These are phyloP conservation scores for Tuber brumale DNA, from an alignment of 495 filamentous ascomycete species.

Conservation along the genomic window DNA sequence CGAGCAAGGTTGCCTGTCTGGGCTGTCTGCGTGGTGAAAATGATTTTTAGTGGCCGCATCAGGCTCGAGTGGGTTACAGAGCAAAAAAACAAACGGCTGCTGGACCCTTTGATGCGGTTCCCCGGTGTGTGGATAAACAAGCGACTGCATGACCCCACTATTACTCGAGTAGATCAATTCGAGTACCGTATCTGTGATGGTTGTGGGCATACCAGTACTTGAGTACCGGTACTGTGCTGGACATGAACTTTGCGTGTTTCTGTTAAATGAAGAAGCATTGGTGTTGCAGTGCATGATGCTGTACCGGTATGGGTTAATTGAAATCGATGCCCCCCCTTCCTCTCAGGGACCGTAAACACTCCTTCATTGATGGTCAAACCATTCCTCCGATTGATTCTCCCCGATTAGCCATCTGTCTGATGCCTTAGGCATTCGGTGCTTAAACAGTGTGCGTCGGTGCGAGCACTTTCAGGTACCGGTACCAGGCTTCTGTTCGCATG, in stretches of 20 bases:
- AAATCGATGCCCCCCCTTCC: background rate
- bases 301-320: background rate
- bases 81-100: background rate
- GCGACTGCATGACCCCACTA: background rate
- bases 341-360: background rate
- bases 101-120: background rate
- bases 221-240: background rate
- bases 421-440: background rate
- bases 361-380: background rate
- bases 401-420: background rate
- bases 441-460: background rate
- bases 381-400: background rate
- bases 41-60: background rate
- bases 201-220: background rate
- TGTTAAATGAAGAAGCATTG: background rate
- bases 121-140: background rate
- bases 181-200: background rate
- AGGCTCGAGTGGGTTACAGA: background rate
- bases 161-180: background rate
- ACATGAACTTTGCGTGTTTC: background rate
- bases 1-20: background rate
- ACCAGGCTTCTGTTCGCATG: background rate
- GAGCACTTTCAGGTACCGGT: background rate
- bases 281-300: background rate
- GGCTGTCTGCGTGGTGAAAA: background rate